phyloP scores from a whole-genome alignment of 306 rosid species.

The Prinsepia uniflora region DNA sequence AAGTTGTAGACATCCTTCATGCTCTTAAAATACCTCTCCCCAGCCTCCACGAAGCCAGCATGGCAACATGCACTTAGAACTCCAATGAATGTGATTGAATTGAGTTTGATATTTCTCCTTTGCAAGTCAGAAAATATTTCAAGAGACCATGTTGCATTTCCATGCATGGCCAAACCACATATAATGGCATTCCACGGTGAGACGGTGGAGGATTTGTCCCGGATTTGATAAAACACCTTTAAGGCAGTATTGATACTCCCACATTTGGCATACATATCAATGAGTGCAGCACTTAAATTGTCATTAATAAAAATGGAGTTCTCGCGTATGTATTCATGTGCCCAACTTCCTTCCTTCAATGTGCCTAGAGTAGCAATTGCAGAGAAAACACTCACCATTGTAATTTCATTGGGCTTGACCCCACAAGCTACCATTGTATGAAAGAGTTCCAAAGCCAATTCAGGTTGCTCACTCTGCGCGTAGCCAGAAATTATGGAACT shows the following conservation, averaged over 20 bases:
- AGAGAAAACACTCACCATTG: slow-evolving; percentile 85
- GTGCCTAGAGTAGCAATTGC: slow-evolving; percentile 76
- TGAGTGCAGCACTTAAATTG: slow-evolving; percentile 69
- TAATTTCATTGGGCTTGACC: slow-evolving; percentile 70
- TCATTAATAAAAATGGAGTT: slow-evolving; percentile 64
- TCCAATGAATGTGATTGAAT: slow-evolving; percentile 75
- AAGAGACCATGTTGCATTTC: slow-evolving; percentile 62
- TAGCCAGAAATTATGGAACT: slow-evolving; percentile 82
- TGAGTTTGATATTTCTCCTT: slow-evolving; percentile 50
- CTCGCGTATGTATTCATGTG: slow-evolving; percentile 49
- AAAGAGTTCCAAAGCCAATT: slow-evolving; percentile 69
- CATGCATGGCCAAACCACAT: slow-evolving; percentile 82
- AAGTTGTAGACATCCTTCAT: slow-evolving; percentile 63
- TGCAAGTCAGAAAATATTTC: slow-evolving; percentile 66
- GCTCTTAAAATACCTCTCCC: slow-evolving; percentile 60
- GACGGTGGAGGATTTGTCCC: slow-evolving; percentile 41
- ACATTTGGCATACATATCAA: slow-evolving; percentile 92
- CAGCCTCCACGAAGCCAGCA: slow-evolving; percentile 68
- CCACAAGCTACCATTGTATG: slow-evolving; percentile 58
- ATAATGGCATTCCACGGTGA: slow-evolving; percentile 93
- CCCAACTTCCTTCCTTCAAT: slow-evolving; percentile 67
- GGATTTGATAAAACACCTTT: slow-evolving; percentile 54
- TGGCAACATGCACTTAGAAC: slow-evolving; percentile 89
- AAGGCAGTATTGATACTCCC: slow-evolving; percentile 72
- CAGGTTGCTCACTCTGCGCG: slow-evolving; percentile 64